Base-by-base conservation (phyloP, 345 rosid genomes). In the Eucalyptus caleyi region DNA sequence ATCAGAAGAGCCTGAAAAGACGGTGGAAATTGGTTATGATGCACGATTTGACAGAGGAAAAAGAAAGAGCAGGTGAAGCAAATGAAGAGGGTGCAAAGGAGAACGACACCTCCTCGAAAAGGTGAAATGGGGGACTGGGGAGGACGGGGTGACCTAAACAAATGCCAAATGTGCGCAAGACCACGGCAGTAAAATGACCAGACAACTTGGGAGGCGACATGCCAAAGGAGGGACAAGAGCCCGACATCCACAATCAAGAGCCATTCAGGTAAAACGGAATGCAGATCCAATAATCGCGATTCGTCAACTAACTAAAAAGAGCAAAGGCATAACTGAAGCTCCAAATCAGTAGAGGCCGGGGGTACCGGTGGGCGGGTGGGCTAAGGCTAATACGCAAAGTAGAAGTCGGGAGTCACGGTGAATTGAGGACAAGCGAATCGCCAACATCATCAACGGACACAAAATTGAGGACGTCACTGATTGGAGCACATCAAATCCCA, bases 1-100 rank as follows among this genome's bases (percentile, higher is more conserved):
- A 90, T 91, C 94, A 11, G 95, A 91, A 34, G 93, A 88, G 87
- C 94, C 99, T 98, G 93, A 77, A 91, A 91, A 32, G 37, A 81
- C n/a, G 50, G 77, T 16, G 88, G 85, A 67, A 69, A 26, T 53
- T 10, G 45, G n/a, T n/a, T 50, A 85, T 11, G 34, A 77, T 21
- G 30, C 27, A 11, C 15, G 9, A 77, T 77, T 21, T 77, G 87
- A 50, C 44, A 10, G 44, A 50, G 87, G 87, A 26, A 85, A 45
- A 45, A 12, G 5, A 85, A 45, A 23, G 53, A 50, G 40, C 24
- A 49, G 54, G 32, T 2, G 51, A 37, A 50, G 54, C 62, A 16
- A 51, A 50, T 30, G 60, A 32, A 26, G 6, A n/a, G 44, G 60
- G 87, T 37, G 44, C 44, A 16, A n/a, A 16, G 54, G 54, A n/a